Percentiles rank a stretch among this genome's conserved stretches.
Evolutionary conservation across 768 basidiomycete genomes (phyloP).

Genomic region (Leccinum aurantiacum): DNA sequence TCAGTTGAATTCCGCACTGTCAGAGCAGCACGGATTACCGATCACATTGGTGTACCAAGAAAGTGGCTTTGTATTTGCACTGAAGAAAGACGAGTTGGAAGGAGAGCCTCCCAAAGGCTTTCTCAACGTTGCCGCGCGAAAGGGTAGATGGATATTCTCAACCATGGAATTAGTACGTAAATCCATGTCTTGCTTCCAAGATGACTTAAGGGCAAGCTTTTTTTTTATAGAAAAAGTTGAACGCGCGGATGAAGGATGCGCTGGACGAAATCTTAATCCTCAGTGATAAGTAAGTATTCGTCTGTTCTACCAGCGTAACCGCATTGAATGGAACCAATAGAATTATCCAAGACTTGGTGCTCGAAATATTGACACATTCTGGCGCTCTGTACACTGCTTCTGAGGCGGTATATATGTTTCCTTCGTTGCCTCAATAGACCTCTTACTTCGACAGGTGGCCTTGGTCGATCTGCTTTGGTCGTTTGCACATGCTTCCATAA

Average conservation of each 20-base stretch:
- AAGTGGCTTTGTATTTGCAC: constrained; percentile 66
- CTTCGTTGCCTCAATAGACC: not conserved
- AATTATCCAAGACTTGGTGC: constrained; percentile 76
- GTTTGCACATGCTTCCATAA: constrained; percentile 79
- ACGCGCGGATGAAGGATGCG: constrained; percentile 86
- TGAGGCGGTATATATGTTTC: constrained; percentile 61
- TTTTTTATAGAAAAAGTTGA: constrained; percentile 70
- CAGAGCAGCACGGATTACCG: constrained; percentile 64
- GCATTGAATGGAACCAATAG: constrained; percentile 36
- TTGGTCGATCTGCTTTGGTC: constrained; percentile 88
- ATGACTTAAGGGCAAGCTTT: not conserved
- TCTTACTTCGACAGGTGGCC: constrained; percentile 56
- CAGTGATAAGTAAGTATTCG: constrained; percentile 63
- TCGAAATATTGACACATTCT: constrained; percentile 65
- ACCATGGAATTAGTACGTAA: constrained; percentile 74
- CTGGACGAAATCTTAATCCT: constrained; percentile 86
- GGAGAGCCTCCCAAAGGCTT: constrained; percentile 65
- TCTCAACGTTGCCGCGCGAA: constrained; percentile 63
- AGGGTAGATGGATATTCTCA: constrained; percentile 72
- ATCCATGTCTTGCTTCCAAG: not conserved
- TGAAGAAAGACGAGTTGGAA: constrained; percentile 60
- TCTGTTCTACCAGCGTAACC: not conserved
- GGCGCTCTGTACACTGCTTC: constrained; percentile 87
- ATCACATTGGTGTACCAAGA: constrained; percentile 70
- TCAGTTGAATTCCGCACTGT: constrained; percentile 56